phyloP scores from a whole-genome alignment of 768 basidiomycete genomes.

The Boletellus ananas region DNA sequence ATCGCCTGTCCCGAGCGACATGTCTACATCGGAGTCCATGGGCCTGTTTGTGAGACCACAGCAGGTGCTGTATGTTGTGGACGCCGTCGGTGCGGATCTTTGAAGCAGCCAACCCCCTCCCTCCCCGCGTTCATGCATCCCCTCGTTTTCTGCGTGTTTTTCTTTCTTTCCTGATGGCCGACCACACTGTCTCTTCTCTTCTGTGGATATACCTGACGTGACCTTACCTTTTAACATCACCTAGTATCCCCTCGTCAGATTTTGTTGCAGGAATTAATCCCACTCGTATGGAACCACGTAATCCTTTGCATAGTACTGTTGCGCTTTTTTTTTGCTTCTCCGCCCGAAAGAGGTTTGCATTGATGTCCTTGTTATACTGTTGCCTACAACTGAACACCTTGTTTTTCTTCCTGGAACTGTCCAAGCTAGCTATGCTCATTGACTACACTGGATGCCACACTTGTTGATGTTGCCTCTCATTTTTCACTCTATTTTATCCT shows the following conservation, averaged over 20 bases:
- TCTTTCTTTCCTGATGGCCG: constrained; percentile 7
- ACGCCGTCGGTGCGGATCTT: constrained; percentile 68
- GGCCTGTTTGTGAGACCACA: constrained; percentile 83
- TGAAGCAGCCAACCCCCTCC: constrained; percentile 26
- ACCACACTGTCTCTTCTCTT: constrained; percentile 2
- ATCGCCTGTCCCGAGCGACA: constrained; percentile 60
- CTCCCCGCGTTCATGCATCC: background rate
- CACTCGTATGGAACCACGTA: constrained; percentile 18
- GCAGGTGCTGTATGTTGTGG: constrained; percentile 83
- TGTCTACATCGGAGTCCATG: constrained; percentile 58
- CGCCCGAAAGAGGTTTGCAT: background rate
- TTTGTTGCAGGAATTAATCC: constrained; percentile 22
- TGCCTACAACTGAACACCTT: background rate
- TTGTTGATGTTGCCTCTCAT: background rate
- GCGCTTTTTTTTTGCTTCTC: background rate
- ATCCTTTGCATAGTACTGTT: constrained; percentile 7
- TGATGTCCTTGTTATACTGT: background rate
- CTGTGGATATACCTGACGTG: constrained; percentile 9
- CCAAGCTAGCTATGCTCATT: background rate
- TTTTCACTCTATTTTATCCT: background rate
- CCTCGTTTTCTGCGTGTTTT: background rate
- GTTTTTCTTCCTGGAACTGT: background rate
- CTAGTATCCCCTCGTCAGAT: constrained; percentile 10
- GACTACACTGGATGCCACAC: background rate
- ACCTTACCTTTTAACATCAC: constrained; percentile 7